Evolutionary conservation across 2,329 filamentous ascomycete genomes (phyloP).

Genomic region (Juglanconis sp.): DNA sequence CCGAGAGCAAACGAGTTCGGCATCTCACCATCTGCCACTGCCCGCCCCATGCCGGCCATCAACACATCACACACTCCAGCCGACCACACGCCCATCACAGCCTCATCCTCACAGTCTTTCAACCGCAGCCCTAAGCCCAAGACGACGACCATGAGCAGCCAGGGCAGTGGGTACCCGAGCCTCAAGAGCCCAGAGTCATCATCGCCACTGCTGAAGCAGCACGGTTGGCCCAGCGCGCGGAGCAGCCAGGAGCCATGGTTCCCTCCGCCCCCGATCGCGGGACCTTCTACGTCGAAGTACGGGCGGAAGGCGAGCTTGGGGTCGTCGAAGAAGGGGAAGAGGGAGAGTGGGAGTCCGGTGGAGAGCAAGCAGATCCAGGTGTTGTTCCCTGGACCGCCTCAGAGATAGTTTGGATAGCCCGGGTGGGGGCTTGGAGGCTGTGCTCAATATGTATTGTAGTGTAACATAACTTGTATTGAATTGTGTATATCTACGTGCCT

Average conservation of each 20-base stretch:
- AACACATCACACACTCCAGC: not conserved
- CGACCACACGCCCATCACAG: not conserved
- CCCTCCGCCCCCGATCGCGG: conserved; percentile 18
- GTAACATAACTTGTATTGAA: not conserved
- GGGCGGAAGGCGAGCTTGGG: conserved; percentile 3
- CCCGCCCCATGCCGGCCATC: not conserved
- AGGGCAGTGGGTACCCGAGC: conserved; percentile 15
- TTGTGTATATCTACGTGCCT: not conserved
- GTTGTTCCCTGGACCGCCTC: conserved; percentile 38
- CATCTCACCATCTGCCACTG: not conserved
- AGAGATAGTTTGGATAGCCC: not conserved
- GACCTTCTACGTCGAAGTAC: conserved; percentile 7
- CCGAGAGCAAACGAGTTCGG: conserved; percentile 6
- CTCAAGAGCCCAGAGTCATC: not conserved
- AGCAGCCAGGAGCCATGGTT: conserved; percentile 5
- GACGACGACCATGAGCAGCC: conserved; percentile 15
- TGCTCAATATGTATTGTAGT: not conserved
- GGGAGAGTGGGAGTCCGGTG: conserved; percentile 29
- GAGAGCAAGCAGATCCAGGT: conserved; percentile 35
- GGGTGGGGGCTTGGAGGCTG: not conserved
- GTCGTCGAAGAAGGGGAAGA: conserved; percentile 9
- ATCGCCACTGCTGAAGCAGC: conserved; percentile 11
- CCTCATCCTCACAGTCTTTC: not conserved
- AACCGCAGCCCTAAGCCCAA: not conserved
- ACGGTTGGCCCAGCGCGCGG: conserved; percentile 15